These are phyloP conservation scores for Penicillium vulpinum DNA, from an alignment of 2,329 filamentous ascomycete genomes.

Conservation along the genomic window DNA sequence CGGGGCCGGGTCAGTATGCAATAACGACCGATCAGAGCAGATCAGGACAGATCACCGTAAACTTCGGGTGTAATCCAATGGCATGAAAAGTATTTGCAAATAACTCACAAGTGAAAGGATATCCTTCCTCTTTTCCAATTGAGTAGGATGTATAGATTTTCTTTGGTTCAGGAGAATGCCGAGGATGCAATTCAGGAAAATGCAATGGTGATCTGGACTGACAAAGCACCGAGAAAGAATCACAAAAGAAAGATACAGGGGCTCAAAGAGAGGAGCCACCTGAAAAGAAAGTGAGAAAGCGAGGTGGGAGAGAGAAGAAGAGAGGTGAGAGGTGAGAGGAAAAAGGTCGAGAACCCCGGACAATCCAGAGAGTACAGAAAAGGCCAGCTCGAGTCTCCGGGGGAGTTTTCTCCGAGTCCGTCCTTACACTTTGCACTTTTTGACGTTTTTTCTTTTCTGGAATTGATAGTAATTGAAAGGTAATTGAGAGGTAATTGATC, in stretches of 20 bases:
- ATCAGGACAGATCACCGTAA: background rate
- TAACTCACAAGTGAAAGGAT: conserved; percentile 8
- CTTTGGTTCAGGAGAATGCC: conserved; percentile 5
- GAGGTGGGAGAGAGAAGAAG: conserved; percentile 5
- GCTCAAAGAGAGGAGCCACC: conserved; percentile 17
- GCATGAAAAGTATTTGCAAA: background rate
- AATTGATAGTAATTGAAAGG: background rate
- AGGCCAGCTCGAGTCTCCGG: conserved; percentile 30
- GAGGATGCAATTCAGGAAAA: conserved; percentile 4
- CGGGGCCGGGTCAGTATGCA: conserved; percentile 17
- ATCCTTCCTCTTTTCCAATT: background rate
- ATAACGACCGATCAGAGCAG: background rate
- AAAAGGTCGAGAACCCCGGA: conserved; percentile 26
- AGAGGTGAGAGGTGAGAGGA: conserved; percentile 23
- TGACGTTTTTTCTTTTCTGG: background rate
- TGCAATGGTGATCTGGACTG: conserved; percentile 10
- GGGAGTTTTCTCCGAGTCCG: conserved; percentile 28
- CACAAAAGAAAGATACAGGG: conserved; percentile 21
- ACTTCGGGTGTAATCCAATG: background rate
- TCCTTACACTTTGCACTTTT: background rate
- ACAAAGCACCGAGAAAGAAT: conserved; percentile 19
- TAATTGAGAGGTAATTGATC: background rate
- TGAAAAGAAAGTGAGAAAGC: conserved; percentile 15
- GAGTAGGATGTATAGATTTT: conserved; percentile 5
- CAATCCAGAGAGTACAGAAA: conserved; percentile 22